A percentile compares a stretch with the other conserved stretches of the same genome.
Conservation (phyloP, 2,329 filamentous ascomycete genomes). For the Alternaria incomplexa region DNA sequence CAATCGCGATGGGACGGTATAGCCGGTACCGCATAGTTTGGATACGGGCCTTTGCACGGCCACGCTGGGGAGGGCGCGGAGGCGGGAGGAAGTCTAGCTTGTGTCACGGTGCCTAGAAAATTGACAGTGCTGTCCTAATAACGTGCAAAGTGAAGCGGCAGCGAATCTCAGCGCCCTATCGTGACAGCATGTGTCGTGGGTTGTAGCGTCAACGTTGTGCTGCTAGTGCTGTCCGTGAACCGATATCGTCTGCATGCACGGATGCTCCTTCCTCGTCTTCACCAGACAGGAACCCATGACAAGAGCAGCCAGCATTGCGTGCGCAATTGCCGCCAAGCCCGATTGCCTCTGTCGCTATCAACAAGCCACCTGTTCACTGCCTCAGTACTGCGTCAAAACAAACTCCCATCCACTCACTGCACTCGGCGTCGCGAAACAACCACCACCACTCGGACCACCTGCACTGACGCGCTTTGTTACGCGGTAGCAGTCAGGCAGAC, state of each 20-base stretch:
- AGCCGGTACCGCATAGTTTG: slow-evolving; percentile 13
- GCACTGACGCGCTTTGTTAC: slow-evolving; percentile 10
- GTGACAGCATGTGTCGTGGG: slow-evolving; percentile 16
- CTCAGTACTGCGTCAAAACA: background rate
- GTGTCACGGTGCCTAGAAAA: background rate
- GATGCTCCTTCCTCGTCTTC: slow-evolving; percentile 10
- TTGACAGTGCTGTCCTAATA: background rate
- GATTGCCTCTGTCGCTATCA: background rate
- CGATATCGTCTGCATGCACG: slow-evolving; percentile 12
- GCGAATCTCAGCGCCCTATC: slow-evolving; percentile 4
- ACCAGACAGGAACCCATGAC: slow-evolving; percentile 10
- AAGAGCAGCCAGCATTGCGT: slow-evolving; percentile 1
- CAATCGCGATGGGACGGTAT: slow-evolving; percentile 12
- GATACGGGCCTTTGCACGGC: slow-evolving; percentile 8
- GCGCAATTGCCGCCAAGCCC: slow-evolving; percentile 2
- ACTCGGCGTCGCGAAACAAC: background rate
- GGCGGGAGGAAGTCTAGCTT: slow-evolving; percentile 13
- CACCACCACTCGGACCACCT: background rate
- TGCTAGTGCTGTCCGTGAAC: background rate
- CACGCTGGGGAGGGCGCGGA: slow-evolving; percentile 13
- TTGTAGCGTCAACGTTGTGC: slow-evolving; percentile 5
- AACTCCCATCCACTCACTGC: background rate
- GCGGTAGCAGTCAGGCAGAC: slow-evolving; percentile 19
- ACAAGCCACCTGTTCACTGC: background rate
- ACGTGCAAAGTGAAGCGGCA: background rate